phyloP scores from a whole-genome alignment of 2,329 filamentous ascomycete species.

The Pseudogymnoascus sp. region DNA sequence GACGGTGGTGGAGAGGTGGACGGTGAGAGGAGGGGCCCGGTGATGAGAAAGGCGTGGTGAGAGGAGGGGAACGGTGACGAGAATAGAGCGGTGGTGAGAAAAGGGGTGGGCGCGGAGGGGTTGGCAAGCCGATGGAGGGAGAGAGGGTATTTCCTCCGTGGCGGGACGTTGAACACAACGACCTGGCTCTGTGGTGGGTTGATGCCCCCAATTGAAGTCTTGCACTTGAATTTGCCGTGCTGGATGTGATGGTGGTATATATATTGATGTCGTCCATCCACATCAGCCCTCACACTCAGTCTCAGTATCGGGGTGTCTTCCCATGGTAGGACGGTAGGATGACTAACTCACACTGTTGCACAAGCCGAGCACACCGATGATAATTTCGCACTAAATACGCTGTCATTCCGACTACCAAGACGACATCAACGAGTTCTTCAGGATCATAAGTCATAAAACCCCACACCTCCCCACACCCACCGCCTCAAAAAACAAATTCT shows the following conservation, averaged over 20 bases:
- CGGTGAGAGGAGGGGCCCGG: neutral
- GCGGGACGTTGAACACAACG: neutral
- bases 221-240: too few species aligned
- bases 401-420: neutral
- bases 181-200: too few species aligned
- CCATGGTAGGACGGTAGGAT: neutral
- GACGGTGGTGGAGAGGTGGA: neutral
- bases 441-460: neutral
- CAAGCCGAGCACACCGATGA: neutral
- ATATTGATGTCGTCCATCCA: neutral
- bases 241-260: neutral
- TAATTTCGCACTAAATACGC: neutral
- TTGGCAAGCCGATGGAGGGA: too few species aligned
- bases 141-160: too few species aligned
- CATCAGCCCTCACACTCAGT: neutral
- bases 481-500: neutral
- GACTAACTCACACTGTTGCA: neutral
- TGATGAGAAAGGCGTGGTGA: neutral
- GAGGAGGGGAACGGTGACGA: too few species aligned
- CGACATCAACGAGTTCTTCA: neutral
- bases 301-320: neutral
- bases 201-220: too few species aligned
- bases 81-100: neutral
- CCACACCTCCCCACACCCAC: neutral
- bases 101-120: neutral